Evolutionary conservation across 208 protist genomes (phyloP).

Genomic region (Acanthamoeba lugdunensis): DNA sequence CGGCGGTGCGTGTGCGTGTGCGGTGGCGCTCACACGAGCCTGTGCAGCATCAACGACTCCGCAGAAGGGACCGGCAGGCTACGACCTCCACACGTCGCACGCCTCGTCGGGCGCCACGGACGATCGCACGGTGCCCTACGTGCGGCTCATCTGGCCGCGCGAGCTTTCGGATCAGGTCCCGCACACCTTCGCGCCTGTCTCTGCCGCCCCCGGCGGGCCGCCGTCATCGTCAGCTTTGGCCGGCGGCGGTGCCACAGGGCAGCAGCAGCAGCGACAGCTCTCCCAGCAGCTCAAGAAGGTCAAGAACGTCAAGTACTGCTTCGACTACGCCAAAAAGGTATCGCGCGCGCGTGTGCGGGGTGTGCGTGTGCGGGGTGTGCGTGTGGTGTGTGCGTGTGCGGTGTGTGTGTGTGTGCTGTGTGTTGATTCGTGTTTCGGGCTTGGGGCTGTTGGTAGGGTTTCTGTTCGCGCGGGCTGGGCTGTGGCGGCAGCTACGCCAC

Average conservation of each 20-base stretch:
- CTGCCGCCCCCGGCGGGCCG: neutral
- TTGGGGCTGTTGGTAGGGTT: too few species aligned
- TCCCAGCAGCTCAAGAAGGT: neutral
- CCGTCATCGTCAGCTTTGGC: neutral
- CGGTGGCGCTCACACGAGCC: too few species aligned
- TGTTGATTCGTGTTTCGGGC: neutral
- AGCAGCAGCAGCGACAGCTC: neutral
- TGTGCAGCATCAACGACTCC: neutral
- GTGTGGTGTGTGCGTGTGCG: neutral
- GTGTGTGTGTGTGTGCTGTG: neutral
- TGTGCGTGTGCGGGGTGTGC: neutral
- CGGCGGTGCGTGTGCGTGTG: too few species aligned
- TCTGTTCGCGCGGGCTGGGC: too few species aligned
- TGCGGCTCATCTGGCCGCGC: constrained; percentile 21
- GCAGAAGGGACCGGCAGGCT: neutral
- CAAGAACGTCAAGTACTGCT: constrained; percentile 65
- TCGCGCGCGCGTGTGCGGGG: neutral
- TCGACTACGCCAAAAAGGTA: constrained; percentile 32
- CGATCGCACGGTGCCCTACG: constrained; percentile 30
- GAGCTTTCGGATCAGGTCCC: constrained; percentile 39
- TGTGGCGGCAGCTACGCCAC: too few species aligned
- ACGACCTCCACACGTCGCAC: constrained; percentile 46
- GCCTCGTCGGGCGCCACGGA: constrained; percentile 49
- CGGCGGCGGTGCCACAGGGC: neutral
- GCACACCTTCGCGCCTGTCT: constrained; percentile 22